Evolutionary conservation across 148 eudicot genomes (phyloP), one percentile per base, ranked within the genome.

Genomic region (Vaccinium myrtillus): DNA sequence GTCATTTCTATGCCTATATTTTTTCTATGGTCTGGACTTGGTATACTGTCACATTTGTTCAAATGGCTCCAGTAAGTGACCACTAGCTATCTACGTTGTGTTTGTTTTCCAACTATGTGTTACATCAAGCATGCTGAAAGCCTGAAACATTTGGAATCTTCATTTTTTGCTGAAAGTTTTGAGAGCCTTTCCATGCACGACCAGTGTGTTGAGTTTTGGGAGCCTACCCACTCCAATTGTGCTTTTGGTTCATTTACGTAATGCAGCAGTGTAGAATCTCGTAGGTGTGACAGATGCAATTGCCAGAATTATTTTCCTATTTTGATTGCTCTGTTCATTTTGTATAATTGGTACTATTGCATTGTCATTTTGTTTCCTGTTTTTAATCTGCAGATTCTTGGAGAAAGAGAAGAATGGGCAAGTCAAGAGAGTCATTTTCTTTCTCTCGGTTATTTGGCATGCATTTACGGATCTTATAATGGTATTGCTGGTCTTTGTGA

Each of bases 31-130:
- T 90, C 96, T 85, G 91, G 91, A 82, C 91, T 86, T 88, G 77
- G 75, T 83, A 81, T 89, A 23, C 83, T 94, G 87, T 76, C 89
- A 43, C 89, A 88, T 69, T 77, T 95, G 84, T 86, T 93, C 85
- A 88, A 87, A 71, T 87, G 94, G 89, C 86, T 97, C 51, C 87
- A 89, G 99, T 97, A 95, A 95, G 99, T 93, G 86, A 86, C 75
- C 39, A 18, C 70, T 81, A 7, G 39, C 15, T 78, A 30, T 82
- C 30, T 50, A 50, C 2, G 15, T 12, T 86, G 2, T 48, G 32
- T 70, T 7, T 79, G 83, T 11, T 55, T 55, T 49, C 19, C 43
- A 32, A 54, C 39, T 56, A 2, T 2, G 13, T 79, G 55, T 70
- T 48, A 50, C 12, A 3, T 50, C 73, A 49, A 76, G 51, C 71